Conservation (phyloP, 148 eudicot species). For the Simmondsia chinensis region DNA sequence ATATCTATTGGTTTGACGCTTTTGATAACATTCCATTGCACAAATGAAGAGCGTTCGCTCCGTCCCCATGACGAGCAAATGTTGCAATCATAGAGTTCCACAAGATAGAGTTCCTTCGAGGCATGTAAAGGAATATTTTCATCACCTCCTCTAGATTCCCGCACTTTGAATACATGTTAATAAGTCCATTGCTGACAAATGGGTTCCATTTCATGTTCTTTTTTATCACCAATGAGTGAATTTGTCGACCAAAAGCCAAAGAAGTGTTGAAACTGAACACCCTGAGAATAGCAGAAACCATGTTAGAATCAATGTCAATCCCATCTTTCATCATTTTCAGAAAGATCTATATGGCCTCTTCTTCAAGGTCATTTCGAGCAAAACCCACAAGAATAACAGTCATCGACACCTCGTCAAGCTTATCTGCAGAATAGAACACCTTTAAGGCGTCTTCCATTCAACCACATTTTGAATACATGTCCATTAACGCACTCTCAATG, state of each 20-base stretch:
- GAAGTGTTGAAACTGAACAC: conserved; percentile 63
- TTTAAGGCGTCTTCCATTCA: conserved; percentile 44
- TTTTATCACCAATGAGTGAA: conserved; percentile 56
- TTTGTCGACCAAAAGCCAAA: conserved; percentile 57
- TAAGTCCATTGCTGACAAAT: conserved; percentile 70
- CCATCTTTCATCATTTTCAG: conserved; percentile 49
- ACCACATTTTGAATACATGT: conserved; percentile 85
- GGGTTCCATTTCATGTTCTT: conserved; percentile 35
- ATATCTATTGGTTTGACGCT: conserved; percentile 61
- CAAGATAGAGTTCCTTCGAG: conserved; percentile 50
- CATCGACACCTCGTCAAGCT: conserved; percentile 60
- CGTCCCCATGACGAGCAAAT: conserved; percentile 88
- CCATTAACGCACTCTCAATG: conserved; percentile 84
- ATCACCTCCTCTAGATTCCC: conserved; percentile 55
- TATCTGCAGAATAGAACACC: conserved; percentile 52
- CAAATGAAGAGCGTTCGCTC: conserved; percentile 46
- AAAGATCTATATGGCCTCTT: conserved; percentile 61
- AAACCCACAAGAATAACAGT: conserved; percentile 66
- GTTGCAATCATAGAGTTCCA: conserved; percentile 91
- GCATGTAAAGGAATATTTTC: conserved; percentile 44
- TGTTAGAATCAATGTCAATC: conserved; percentile 51
- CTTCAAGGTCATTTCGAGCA: conserved; percentile 74
- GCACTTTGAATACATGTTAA: conserved; percentile 90
- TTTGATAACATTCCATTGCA: conserved; percentile 49
- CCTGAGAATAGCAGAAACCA: conserved; percentile 77